These are phyloP conservation scores for Penicillium janthinellum DNA, from an alignment of 2,329 filamentous ascomycete genomes.

Conservation along the genomic window DNA sequence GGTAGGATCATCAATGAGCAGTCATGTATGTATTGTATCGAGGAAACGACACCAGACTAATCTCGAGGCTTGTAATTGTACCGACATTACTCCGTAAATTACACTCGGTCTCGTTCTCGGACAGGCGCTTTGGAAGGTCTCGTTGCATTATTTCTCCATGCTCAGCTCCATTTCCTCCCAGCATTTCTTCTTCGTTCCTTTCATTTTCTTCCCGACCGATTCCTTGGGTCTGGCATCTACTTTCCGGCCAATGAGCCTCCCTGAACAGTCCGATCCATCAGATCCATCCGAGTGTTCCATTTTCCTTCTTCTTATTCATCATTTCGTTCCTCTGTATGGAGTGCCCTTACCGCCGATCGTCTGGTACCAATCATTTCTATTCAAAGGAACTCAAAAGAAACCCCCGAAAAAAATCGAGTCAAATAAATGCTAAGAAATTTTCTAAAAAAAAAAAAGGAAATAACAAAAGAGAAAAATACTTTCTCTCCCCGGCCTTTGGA, in stretches of 20 bases:
- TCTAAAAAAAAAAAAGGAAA: not conserved
- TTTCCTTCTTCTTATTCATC: not conserved
- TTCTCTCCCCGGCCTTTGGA: not conserved
- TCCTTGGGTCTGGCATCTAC: not conserved
- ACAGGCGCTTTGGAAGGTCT: not conserved
- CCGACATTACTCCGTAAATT: not conserved
- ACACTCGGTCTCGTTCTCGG: not conserved
- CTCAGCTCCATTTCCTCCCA: not conserved
- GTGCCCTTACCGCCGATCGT: not conserved
- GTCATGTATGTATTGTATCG: too few species aligned
- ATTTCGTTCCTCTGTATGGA: not conserved
- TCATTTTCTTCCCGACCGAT: not conserved
- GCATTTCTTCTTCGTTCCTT: not conserved
- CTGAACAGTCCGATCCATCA: not conserved
- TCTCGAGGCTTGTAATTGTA: not conserved
- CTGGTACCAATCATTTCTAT: conserved; percentile 26
- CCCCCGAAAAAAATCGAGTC: not conserved
- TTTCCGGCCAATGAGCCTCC: not conserved
- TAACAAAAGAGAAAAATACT: not conserved
- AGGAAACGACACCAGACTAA: not conserved
- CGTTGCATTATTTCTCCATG: not conserved
- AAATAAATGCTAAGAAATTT: too few species aligned
- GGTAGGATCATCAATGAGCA: too few species aligned
- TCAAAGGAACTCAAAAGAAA: not conserved
- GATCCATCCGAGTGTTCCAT: not conserved